Percentiles rank a stretch among this genome's conserved stretches.
Evolutionary conservation across 179 eudicot species (phyloP).

Genomic region (Pouteria campechiana): DNA sequence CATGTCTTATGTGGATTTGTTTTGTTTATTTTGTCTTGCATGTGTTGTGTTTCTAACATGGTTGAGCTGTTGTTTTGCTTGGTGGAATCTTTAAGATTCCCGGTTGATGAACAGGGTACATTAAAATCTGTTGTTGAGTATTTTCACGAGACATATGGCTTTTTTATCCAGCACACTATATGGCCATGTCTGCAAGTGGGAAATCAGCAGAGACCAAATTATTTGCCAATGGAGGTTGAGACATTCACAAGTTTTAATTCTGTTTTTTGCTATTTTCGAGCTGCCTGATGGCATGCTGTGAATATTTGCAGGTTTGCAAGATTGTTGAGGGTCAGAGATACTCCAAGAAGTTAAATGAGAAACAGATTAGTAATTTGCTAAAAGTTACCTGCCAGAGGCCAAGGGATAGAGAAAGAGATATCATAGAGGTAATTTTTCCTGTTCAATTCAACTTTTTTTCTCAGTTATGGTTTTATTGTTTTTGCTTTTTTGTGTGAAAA

Average conservation of each 20-base stretch:
- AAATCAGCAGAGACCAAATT: slow-evolving; percentile 66
- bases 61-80: background rate
- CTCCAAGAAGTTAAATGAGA: slow-evolving; percentile 66
- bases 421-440: slow-evolving; percentile 46
- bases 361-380: slow-evolving; percentile 66
- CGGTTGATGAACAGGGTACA: slow-evolving; percentile 42
- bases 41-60: background rate
- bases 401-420: slow-evolving; percentile 52
- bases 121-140: slow-evolving; percentile 83
- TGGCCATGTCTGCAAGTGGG: slow-evolving; percentile 89
- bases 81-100: slow-evolving; percentile 25
- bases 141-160: slow-evolving; percentile 75
- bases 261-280: background rate
- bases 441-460: background rate
- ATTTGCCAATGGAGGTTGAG: slow-evolving; percentile 95
- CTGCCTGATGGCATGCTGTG: no score
- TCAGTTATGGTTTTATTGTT: background rate
- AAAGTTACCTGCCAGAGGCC: slow-evolving; percentile 76
- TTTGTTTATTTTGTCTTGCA: background rate
- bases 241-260: background rate
- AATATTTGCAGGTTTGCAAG: slow-evolving; percentile 55
- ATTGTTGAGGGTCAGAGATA: slow-evolving; percentile 79
- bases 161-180: slow-evolving; percentile 56
- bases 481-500: background rate
- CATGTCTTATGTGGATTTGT: no score